phyloP scores from a whole-genome alignment of 306 rosid genomes.

The Trichosanthes truncata region DNA sequence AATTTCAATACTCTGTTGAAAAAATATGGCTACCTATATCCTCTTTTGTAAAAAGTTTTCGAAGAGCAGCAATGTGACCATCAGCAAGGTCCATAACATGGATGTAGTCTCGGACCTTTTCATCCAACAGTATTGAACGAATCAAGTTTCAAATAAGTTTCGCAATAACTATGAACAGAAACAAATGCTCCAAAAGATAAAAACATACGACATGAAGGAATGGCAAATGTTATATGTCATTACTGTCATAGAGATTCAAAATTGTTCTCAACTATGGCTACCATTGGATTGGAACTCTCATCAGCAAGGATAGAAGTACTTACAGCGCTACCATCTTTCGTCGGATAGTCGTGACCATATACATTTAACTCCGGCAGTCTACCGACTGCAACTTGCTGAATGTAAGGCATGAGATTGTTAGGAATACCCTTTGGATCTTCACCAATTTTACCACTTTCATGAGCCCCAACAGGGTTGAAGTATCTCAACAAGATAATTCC shows the following conservation, averaged over 20 bases:
- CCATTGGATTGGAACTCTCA: not conserved
- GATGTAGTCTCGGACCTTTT: constrained; percentile 86
- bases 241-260: not conserved
- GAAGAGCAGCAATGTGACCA: constrained; percentile 89
- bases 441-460: constrained; percentile 86
- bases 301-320: constrained; percentile 12
- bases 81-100: constrained; percentile 99
- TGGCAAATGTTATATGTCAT: not conserved
- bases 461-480: constrained; percentile 97
- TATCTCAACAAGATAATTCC: constrained; percentile 66
- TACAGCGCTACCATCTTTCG: constrained; percentile 84
- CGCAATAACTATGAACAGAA: not conserved
- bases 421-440: constrained; percentile 97
- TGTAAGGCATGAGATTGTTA: constrained; percentile 92
- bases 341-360: constrained; percentile 78
- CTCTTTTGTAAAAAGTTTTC: constrained; percentile 59
- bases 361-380: constrained; percentile 84
- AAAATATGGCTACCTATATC: constrained; percentile 37
- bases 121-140: not conserved
- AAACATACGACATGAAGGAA: not conserved
- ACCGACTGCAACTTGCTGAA: constrained; percentile 91
- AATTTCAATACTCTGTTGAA: not conserved
- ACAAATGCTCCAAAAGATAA: not conserved
- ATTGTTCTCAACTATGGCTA: not conserved
- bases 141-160: not conserved